Evolutionary conservation across 1,139 yeast genomes (phyloP).

Genomic region (Kodamaea sp.): DNA sequence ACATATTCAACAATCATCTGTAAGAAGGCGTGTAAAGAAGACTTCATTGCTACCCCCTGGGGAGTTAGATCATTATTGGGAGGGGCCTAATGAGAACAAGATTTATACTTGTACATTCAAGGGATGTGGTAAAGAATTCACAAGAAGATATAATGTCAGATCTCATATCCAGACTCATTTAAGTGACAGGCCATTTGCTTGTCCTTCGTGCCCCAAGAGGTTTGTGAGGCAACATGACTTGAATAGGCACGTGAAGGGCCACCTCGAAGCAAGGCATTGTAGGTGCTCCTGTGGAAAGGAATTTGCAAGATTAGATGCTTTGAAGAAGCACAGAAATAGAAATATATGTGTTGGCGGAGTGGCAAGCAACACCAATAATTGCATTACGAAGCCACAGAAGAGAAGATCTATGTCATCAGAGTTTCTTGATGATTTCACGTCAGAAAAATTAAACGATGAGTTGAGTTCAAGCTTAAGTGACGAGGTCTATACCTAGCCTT

Average conservation of each 20-base stretch:
- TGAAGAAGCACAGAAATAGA: slow-evolving; percentile 76
- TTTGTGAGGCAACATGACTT: slow-evolving; percentile 93
- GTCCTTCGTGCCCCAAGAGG: slow-evolving; percentile 62
- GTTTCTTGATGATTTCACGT: slow-evolving; percentile 20
- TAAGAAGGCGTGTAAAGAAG: slow-evolving; percentile 49
- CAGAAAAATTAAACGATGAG: slow-evolving; percentile 22
- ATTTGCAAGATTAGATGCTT: slow-evolving; percentile 86
- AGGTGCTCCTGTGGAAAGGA: slow-evolving; percentile 90
- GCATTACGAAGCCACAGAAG: slow-evolving; percentile 32
- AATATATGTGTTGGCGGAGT: slow-evolving; percentile 78
- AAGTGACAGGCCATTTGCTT: slow-evolving; percentile 84
- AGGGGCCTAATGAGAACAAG: slow-evolving; percentile 73
- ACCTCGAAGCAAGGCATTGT: slow-evolving; percentile 67
- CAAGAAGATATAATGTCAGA: slow-evolving; percentile 89
- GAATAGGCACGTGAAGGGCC: slow-evolving; percentile 87
- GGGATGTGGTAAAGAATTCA: slow-evolving; percentile 80
- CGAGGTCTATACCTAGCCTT: neutral
- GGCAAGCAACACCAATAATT: slow-evolving; percentile 23
- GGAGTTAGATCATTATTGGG: slow-evolving; percentile 79
- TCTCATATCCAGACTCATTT: slow-evolving; percentile 97
- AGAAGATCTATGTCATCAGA: slow-evolving; percentile 15
- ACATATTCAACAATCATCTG: slow-evolving; percentile 44
- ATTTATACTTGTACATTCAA: slow-evolving; percentile 73
- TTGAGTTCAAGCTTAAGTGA: slow-evolving; percentile 10
- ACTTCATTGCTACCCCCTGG: slow-evolving; percentile 87